phyloP scores from a whole-genome alignment of 2,329 filamentous ascomycete genomes.

The Setomelanomma holmii region DNA sequence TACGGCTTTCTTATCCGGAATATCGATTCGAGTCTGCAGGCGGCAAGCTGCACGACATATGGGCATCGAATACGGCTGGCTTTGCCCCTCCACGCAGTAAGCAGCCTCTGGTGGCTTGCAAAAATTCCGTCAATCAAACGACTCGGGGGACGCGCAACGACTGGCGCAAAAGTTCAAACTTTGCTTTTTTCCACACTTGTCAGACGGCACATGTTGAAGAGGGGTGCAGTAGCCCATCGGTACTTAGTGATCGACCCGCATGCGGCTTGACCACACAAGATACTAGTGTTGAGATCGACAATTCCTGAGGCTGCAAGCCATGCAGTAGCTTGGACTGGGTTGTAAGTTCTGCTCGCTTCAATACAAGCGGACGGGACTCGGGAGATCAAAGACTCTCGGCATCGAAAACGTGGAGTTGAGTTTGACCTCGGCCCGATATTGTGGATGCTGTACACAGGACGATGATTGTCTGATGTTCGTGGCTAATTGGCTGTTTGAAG shows the following conservation, averaged over 20 bases:
- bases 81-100: background rate
- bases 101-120: background rate
- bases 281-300: background rate
- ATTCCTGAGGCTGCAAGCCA: background rate
- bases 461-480: too few species aligned
- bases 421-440: background rate
- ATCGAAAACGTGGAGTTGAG: background rate
- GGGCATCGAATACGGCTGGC: background rate
- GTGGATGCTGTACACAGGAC: background rate
- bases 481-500: too few species aligned
- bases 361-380: background rate
- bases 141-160: background rate
- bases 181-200: background rate
- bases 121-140: background rate
- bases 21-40: background rate
- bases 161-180: background rate
- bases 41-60: background rate
- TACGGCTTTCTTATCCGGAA: background rate
- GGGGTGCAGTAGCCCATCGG: constrained; percentile 1
- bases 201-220: background rate
- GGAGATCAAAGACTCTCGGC: background rate
- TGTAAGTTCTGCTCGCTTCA: background rate
- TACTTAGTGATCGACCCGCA: constrained; percentile 4
- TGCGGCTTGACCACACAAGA: constrained; percentile 5
- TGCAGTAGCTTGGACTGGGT: background rate